These are phyloP conservation scores for Geranium brycei DNA, from an alignment of 345 rosid species.

Conservation along the genomic window DNA sequence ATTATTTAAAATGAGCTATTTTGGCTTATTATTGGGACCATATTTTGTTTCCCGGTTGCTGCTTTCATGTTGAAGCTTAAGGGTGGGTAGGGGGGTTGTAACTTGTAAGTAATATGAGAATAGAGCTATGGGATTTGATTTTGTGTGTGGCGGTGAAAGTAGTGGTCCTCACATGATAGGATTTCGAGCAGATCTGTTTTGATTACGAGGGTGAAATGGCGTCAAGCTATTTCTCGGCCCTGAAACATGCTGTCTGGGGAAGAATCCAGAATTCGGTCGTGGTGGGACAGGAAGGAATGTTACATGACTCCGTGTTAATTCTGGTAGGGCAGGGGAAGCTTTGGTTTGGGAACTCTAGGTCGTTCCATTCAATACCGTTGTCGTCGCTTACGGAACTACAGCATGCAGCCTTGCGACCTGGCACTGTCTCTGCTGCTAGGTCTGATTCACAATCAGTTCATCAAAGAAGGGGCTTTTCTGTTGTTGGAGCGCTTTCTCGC, in stretches of 20 bases:
- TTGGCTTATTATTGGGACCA: neutral
- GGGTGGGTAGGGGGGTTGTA: no score
- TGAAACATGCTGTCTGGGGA: slow-evolving; percentile 41
- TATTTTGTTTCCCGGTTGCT: neutral
- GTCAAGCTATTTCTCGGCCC: slow-evolving; percentile 25
- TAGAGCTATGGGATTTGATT: slow-evolving; percentile 10
- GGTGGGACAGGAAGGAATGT: slow-evolving; percentile 21
- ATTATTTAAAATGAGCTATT: no score
- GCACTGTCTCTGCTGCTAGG: slow-evolving; percentile 29
- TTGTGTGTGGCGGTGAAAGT: neutral
- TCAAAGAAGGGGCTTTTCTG: slow-evolving; percentile 57
- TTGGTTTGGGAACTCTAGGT: slow-evolving; percentile 34
- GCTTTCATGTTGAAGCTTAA: neutral
- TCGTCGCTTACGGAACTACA: slow-evolving; percentile 33
- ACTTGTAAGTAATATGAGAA: neutral
- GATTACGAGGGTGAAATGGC: slow-evolving; percentile 48
- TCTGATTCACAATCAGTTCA: slow-evolving; percentile 41
- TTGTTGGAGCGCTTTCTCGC: slow-evolving; percentile 66
- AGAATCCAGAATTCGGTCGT: slow-evolving; percentile 29
- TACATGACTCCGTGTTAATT: slow-evolving; percentile 31
- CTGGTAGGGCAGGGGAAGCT: slow-evolving; percentile 43
- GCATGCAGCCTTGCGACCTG: slow-evolving; percentile 37
- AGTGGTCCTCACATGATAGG: neutral
- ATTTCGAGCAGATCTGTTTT: slow-evolving; percentile 14
- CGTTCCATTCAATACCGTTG: slow-evolving; percentile 32